Conservation (phyloP, 2,329 filamentous ascomycete genomes). For the Fonsecaea pedrosoi region DNA sequence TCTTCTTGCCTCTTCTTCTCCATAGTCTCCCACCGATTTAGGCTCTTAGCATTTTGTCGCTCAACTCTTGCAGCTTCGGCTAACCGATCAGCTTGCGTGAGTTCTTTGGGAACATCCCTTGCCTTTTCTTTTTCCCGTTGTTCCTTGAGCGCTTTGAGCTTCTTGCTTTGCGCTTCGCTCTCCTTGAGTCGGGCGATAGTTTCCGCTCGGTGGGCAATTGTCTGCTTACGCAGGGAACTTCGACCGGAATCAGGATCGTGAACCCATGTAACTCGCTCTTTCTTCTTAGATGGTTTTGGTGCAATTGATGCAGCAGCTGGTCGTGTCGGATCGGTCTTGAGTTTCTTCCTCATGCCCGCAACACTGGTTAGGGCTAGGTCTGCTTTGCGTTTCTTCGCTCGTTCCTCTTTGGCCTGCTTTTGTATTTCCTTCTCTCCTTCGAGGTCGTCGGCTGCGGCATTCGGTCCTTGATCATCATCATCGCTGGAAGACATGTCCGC, state of each 20-base stretch:
- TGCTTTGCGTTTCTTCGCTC: constrained; percentile 80
- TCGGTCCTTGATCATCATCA: constrained; percentile 74
- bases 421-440: constrained; percentile 89
- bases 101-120: constrained; percentile 75
- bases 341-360: constrained; percentile 68
- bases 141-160: constrained; percentile 64
- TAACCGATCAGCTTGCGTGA: constrained; percentile 87
- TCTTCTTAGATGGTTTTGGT: constrained; percentile 68
- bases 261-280: constrained; percentile 73
- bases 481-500: constrained; percentile 86
- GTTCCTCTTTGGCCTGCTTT: constrained; percentile 73
- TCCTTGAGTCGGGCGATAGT: constrained; percentile 57
- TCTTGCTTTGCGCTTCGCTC: constrained; percentile 56
- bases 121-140: constrained; percentile 68
- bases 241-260: constrained; percentile 67
- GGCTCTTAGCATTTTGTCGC: constrained; percentile 83
- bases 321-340: constrained; percentile 66
- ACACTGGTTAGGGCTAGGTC: constrained; percentile 73
- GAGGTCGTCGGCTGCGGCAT: constrained; percentile 67
- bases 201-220: constrained; percentile 69
- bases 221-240: constrained; percentile 67
- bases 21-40: constrained; percentile 92
- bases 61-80: constrained; percentile 83
- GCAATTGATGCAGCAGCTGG: constrained; percentile 44
- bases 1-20: constrained; percentile 89